Evolutionary conservation across 164 flowering plant species (phyloP).

Genomic region (Cinnamomum chago): DNA sequence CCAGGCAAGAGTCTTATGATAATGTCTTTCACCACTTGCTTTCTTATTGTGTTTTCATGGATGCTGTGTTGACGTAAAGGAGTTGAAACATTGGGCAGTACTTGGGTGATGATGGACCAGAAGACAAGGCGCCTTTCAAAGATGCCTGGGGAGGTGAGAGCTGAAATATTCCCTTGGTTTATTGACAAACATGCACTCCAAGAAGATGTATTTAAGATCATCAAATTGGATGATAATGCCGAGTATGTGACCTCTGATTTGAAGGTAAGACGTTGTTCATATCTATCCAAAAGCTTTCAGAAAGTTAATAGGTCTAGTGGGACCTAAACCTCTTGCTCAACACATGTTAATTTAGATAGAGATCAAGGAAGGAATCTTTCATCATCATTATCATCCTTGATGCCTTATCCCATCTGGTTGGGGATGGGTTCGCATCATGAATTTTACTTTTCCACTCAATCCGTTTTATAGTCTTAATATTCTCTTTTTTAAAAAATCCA

Average conservation of each 20-base stretch:
- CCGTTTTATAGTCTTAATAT: too few species aligned
- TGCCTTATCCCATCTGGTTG: too few species aligned
- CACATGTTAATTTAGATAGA: too few species aligned
- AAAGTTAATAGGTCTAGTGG: neutral
- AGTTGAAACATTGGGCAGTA: conserved; percentile 37
- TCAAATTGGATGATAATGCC: conserved; percentile 49
- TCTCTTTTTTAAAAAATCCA: too few species aligned
- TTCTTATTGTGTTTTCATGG: neutral
- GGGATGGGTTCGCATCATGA: too few species aligned
- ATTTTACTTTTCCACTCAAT: too few species aligned
- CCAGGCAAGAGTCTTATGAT: conserved; percentile 28
- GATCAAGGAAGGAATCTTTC: too few species aligned
- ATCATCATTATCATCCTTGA: too few species aligned
- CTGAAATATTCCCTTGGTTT: conserved; percentile 67
- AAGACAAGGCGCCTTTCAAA: conserved; percentile 71
- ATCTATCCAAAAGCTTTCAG: neutral
- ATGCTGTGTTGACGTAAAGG: neutral
- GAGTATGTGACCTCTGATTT: conserved; percentile 39
- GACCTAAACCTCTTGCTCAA: too few species aligned
- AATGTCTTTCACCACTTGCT: neutral
- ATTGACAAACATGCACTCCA: conserved; percentile 47
- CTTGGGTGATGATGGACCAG: conserved; percentile 83
- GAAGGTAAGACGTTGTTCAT: conserved; percentile 34
- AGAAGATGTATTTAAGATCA: conserved; percentile 42
- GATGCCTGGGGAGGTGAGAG: conserved; percentile 77